Base-by-base conservation (phyloP, 805 yeast species). In the Diddensiella transvaalensis region DNA sequence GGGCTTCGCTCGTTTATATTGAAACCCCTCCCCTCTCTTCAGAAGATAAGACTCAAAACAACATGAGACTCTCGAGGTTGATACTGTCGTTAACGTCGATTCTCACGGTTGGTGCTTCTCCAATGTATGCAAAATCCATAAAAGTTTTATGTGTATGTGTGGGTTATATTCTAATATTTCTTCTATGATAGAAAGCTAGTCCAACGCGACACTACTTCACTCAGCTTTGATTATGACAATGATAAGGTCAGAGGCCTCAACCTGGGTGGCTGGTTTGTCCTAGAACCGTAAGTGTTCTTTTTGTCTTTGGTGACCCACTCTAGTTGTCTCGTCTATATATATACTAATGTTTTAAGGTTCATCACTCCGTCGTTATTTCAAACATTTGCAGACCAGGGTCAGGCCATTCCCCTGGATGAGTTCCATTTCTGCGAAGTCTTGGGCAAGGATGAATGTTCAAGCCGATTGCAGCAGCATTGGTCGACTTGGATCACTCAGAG, bases 191-290 rank as follows among this genome's bases (percentile, higher is more conserved):
- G 38, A 35, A 35, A 35, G 38, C 38, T 35, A 8, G 38, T 35
- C 15, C 38, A 10, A 13, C 15, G 38, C 15, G 38, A 35, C 15
- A 17, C 18, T 8, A 35, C 21, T 6, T n/a, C 38, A 35, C 38
- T 35, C 8, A 35, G 38, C 15, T 35, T 35, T 35, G 38, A 35
- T 35, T 66, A 65, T 49, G 52, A 48, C 40, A 54, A 40, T 32
- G 60, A 58, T 24, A 64, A 63, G 43, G 63, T 66, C 4, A 64
- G 67, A 18, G 70, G 69, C 58, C 88, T 88, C 43, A 84, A 85
- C 61, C 68, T 88, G 26, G 96, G 96, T 53, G 95, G 96, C 40
- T 88, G 96, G 96, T 75, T 88, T 44, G 88, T 88, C 1, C 68
- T 88, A 38, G 96, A 88, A 67, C 88, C 96, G 1, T 48, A 40